Evolutionary conservation across 2,329 filamentous ascomycete species (phyloP), one percentile per base, ranked within the genome.

Genomic region (Aspergillus sp.): DNA sequence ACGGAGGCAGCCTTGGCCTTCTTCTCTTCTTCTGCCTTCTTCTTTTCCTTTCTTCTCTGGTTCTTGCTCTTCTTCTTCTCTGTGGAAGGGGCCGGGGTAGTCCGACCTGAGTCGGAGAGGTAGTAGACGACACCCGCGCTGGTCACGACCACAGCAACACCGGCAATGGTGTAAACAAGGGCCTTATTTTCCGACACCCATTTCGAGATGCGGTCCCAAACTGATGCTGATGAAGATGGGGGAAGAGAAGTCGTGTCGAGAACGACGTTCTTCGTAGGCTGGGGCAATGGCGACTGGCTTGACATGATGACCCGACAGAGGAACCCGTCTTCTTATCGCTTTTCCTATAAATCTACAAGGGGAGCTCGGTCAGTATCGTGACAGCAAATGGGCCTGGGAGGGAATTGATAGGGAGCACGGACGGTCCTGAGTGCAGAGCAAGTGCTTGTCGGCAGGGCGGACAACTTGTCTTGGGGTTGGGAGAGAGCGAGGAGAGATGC

Each of bases 151-250:
- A 96, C 86, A 57, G 94, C 94, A 62, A 96, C 90, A 72, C 95
- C 95, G 58, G 94, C 95, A 79, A 98, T 91, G 68, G 95, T 97
- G 80, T 97, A 99, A 64, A 96, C 93, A 57, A 94, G 85, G 51
- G 91, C 90, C 82, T 97, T 98, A 81, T 99, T 93, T 76, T 98
- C 94, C 2, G 92, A 91, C 13, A 90, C 92, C 94, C 95, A 99
- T 73, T 83, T 88, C 67, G 92, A 90, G 79, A 97, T 82, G 71
- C 93, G 89, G 77, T 96, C 91, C 92, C 92, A 96, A 58, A 95
- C 80, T 50, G 90, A 89, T 61, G 88, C 86, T 63, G 89, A 84
- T 60, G 79, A 77, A 49, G 78, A 70, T 49, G 79, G 73, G 39
- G 83, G 73, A 49, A 79, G 70, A 54, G 73, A 73, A 59, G 77